Conservation (phyloP, 805 yeast species). For the Priceomyces melissophilus region DNA sequence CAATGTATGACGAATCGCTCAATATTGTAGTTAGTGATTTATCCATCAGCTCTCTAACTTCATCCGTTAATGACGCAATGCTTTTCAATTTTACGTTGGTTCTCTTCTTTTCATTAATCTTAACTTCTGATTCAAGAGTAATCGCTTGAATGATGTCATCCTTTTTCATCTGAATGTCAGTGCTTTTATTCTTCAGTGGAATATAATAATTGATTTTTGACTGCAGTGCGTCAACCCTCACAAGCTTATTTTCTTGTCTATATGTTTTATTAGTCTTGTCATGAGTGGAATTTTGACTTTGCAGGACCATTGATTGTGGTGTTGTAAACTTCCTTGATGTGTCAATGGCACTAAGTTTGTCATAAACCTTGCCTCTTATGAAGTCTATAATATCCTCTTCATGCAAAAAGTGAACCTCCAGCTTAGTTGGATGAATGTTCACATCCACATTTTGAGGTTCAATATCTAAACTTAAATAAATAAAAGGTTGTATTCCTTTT, state of each 20-base stretch:
- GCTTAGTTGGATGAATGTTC: slow-evolving; percentile 92
- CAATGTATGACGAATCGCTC: slow-evolving; percentile 70
- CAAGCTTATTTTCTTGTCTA: slow-evolving; percentile 62
- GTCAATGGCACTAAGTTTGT: slow-evolving; percentile 53
- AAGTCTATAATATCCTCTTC: slow-evolving; percentile 81
- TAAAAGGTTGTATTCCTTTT: slow-evolving; percentile 70
- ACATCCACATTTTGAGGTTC: slow-evolving; percentile 78
- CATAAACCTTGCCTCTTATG: slow-evolving; percentile 50
- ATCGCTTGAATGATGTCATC: neutral
- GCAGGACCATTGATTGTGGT: slow-evolving; percentile 56
- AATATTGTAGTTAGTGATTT: slow-evolving; percentile 63
- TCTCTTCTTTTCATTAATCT: slow-evolving; percentile 14
- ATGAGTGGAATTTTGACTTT: slow-evolving; percentile 6
- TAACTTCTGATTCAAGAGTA: neutral
- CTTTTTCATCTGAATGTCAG: neutral
- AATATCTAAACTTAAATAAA: slow-evolving; percentile 68
- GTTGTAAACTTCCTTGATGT: slow-evolving; percentile 65
- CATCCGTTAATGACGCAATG: slow-evolving; percentile 51
- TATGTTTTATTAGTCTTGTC: slow-evolving; percentile 21
- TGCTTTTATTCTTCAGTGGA: neutral
- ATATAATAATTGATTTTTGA: slow-evolving; percentile 18
- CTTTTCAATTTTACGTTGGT: slow-evolving; percentile 53
- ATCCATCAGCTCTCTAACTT: slow-evolving; percentile 45
- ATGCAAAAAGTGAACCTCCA: slow-evolving; percentile 80
- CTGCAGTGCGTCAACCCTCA: slow-evolving; percentile 70